Base-by-base conservation (phyloP, 2,329 filamentous ascomycete genomes). In the Tothia fuscella region DNA sequence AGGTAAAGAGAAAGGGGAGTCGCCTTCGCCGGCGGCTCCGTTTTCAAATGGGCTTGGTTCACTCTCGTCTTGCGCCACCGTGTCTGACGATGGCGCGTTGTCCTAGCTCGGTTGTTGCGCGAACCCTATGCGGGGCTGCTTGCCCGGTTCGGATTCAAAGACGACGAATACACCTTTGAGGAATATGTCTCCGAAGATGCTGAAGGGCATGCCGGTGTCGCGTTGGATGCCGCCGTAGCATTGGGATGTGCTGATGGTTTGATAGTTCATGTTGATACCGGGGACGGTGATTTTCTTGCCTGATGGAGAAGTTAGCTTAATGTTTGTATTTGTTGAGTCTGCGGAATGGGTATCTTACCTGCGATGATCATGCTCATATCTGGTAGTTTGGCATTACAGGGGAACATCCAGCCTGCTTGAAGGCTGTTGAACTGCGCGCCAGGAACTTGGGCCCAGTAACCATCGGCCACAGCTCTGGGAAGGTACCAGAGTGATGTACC, bases 191-290 rank as follows among this genome's bases (percentile, higher is more conserved):
- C 85, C 85, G 43, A 88, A 73, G 53, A 93, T 85, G 43, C 70
- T 75, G 48, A 79, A 68, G 5, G 68, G 68, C 35, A 80, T 59
- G n/a, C 68, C 72, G 2, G 59, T 53, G 51, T 72, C 67, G 48
- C 61, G 68, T 66, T 91, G 85, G 48, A 93, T 72, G 37, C 83
- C 85, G 42, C 84, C 84, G 57, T 75, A 88, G 68, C 85, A 91
- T 43, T 52, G 25, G 17, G 17, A 7, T 9, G 19, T 6, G 12
- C 20, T 35, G 1, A 42, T 24, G 9, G 33, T 24, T 35, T 42
- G 39, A 17, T 42, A 42, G 19, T 42, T 31, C 39, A 42, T 42
- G 14, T 31, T 42, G 5, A 17, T 5, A n/a, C 10, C 6, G 3
- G 25, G 3, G 16, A 26, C 31, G 31, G 26, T 21, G 4, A 22